Base-by-base conservation (phyloP, 352 stramenopile species). In the Pythium phragmitis region DNA sequence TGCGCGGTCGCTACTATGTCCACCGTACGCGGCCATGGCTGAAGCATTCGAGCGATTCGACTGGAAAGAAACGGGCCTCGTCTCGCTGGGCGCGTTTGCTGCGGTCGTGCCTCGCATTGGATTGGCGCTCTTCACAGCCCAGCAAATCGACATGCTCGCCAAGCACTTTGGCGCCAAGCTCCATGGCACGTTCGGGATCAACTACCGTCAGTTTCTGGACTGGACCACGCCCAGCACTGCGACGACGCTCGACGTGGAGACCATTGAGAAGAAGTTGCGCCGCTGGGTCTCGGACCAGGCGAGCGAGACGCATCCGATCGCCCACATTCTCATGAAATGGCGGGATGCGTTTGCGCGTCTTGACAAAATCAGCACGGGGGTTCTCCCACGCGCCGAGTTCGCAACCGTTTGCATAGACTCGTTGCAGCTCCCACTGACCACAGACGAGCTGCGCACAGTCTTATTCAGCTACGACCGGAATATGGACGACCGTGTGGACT, bases 121-220 rank as follows among this genome's bases (percentile, higher is more conserved):
- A 1, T 89, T 92, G 37, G 37, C 62, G n/a, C 28, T 88, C 0
- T 73, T 88, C 7, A 77, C 79, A 4, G 52, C 68, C 13, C 37
- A 55, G 8, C 70, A 87, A 45, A 34, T 83, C 1, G 78, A 76
- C 42, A 58, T 74, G 12, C 63, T 91, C 9, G 82, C 73, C 2
- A 89, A 85, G 50, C 51, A 51, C 17, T 92, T 91, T 48, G 69
- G 82, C 16, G 60, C 67, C 7, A 87, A 88, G 39, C 41, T 65
- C n/a, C 68, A 73, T 14, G 73, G 72, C 0, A 39, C 61, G 4
- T 89, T 87, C 58, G 80, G 75, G 2, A 77, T 92, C 30, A 86
- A 90, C 36, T 91, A 89, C 50, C 69, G 70, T 4, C 70, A 86
- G 39, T 89, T 90, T 23, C 56, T 92, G 33, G 76, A 91, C 55